Percentiles rank a stretch among this genome's conserved stretches.
Evolutionary conservation across 2,329 filamentous ascomycete species (phyloP).

Genomic region (Botrytis deweyae): DNA sequence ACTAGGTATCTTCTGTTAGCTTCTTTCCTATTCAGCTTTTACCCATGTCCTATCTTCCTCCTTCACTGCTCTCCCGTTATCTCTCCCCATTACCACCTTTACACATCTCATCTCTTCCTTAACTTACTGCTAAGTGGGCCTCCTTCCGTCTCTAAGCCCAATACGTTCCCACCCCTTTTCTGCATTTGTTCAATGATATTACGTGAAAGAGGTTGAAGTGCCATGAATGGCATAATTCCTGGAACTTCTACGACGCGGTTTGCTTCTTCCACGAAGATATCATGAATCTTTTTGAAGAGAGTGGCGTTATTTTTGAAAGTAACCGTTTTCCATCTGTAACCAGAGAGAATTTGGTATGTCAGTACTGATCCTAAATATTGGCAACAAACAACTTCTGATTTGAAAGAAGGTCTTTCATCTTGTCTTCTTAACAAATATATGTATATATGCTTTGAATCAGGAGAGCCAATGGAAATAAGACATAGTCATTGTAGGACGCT

Average conservation of each 20-base stretch:
- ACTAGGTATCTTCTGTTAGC: neutral
- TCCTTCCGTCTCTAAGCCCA: neutral
- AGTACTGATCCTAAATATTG: neutral
- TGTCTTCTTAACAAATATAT: neutral
- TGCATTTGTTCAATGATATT: neutral
- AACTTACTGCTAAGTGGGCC: neutral
- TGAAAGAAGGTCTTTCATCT: neutral
- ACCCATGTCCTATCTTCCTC: neutral
- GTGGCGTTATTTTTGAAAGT: slow-evolving; percentile 8
- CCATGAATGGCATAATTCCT: neutral
- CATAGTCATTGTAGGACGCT: neutral
- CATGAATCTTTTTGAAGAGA: neutral
- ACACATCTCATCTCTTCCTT: neutral
- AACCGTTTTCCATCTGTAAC: slow-evolving; percentile 2
- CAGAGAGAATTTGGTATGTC: neutral
- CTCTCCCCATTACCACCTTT: neutral
- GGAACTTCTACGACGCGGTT: neutral
- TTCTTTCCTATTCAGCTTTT: neutral
- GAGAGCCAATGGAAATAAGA: neutral
- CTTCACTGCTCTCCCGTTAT: neutral
- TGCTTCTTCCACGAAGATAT: neutral
- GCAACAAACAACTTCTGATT: neutral
- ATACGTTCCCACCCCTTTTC: neutral
- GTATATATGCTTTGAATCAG: neutral
- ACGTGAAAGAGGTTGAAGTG: neutral